Base-by-base conservation (phyloP, 352 stramenopile genomes). In the Globisporangium canariense region DNA sequence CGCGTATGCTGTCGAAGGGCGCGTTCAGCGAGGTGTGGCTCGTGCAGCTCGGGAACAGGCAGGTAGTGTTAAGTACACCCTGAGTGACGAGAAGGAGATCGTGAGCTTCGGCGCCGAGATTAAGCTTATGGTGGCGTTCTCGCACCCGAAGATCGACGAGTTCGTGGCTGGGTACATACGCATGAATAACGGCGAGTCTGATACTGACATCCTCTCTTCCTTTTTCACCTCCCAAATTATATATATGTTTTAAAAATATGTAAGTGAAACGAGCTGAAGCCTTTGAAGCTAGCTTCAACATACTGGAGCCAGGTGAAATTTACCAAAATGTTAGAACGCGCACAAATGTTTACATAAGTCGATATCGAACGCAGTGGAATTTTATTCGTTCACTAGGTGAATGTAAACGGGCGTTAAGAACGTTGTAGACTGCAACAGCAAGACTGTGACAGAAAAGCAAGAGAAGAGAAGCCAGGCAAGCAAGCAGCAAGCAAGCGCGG, bases 11-110 rank as follows among this genome's bases (percentile, higher is more conserved):
- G 64, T 88, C 79, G 28, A 93, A 90, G 60, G 86, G 86, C 18
- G 86, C 86, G n/a, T 94, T 92, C 46, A 84, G 86, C 4, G 84
- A 94, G 49, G 86, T 94, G 55, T 94, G 86, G 84, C 79, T 94
- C 1, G 86, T 79, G 2, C 86, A 93, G 61, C 61, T 93, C 22
- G 82, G 91, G 67, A 89, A 88, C 65, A 71, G 65, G 36, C 82
- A 92, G 65, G 86, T 94, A 60, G 86, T 84, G 84, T 93, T 20
- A 94, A 94, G 75, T 75, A 84, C 4, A 90, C 93, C 38, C 46
- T 93, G 55, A 87, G 90, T 63, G 82, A 92, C 60, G 78, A 86
- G 68, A 90, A 89, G 59, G 83, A 93, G 66, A 90, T 94, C 62
- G 77, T 92, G 75, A 88, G 81, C 65, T 94, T 94, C 58, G 83